phyloP scores from a whole-genome alignment of 2,329 filamentous ascomycete species.

The Apiospora arundinis region DNA sequence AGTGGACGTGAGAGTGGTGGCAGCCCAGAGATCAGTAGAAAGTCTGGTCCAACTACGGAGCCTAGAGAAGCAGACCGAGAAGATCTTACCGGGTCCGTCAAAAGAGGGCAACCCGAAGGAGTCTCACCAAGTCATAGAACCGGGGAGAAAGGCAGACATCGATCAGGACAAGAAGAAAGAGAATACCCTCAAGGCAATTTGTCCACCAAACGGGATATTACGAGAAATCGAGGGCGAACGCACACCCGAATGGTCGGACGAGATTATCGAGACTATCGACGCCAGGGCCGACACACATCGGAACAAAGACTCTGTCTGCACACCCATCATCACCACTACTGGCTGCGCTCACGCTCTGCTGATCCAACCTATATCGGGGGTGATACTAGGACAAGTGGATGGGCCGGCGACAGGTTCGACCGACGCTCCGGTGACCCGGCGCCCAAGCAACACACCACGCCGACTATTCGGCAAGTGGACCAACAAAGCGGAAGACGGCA shows the following conservation, averaged over 20 bases:
- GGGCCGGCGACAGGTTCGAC: slow-evolving; percentile 17
- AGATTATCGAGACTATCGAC: slow-evolving; percentile 20
- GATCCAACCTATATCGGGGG: slow-evolving; percentile 24
- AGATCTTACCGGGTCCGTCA: background rate
- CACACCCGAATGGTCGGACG: slow-evolving; percentile 19
- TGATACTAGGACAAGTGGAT: background rate
- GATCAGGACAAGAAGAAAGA: background rate
- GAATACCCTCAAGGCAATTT: too few species aligned
- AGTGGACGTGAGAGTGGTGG: background rate
- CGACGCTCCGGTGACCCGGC: slow-evolving; percentile 25
- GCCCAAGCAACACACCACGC: slow-evolving; percentile 20
- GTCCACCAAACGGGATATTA: background rate
- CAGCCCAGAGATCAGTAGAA: background rate
- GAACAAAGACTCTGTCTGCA: slow-evolving; percentile 53
- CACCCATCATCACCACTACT: slow-evolving; percentile 69
- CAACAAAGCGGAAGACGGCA: slow-evolving; percentile 23
- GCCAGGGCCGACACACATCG: background rate
- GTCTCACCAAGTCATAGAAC: background rate
- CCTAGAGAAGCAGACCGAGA: background rate
- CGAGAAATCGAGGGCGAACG: background rate
- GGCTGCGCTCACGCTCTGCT: slow-evolving; percentile 48
- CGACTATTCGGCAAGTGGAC: slow-evolving; percentile 25
- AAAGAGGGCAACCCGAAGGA: background rate
- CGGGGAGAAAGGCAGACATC: background rate
- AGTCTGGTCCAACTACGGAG: background rate